These are phyloP conservation scores for Boletus reticuloceps DNA, from an alignment of 768 basidiomycete genomes.

Conservation along the genomic window DNA sequence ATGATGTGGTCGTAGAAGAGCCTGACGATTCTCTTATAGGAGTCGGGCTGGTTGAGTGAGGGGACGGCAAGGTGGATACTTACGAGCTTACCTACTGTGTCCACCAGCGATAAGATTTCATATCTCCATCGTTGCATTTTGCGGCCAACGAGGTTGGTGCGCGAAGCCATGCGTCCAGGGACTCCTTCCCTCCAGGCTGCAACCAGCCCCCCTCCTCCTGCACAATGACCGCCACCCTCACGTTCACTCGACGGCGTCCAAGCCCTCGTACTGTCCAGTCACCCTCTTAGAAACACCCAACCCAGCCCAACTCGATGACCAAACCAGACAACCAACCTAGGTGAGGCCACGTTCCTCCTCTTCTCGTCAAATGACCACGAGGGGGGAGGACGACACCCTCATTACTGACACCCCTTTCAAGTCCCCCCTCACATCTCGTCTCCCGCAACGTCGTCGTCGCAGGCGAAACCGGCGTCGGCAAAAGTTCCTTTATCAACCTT, in stretches of 20 bases:
- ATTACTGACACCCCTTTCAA: not conserved
- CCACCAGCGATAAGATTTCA: not conserved
- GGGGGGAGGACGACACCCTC: too few relatives aligned
- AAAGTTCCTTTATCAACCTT: constrained; percentile 28
- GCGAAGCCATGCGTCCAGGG: not conserved
- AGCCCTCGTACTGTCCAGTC: too few relatives aligned
- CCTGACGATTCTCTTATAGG: too few relatives aligned
- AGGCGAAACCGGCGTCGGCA: constrained; percentile 26
- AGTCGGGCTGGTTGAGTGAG: too few relatives aligned
- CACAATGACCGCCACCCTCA: not conserved
- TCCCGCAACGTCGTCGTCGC: constrained; percentile 22
- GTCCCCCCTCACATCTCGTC: constrained; percentile 1
- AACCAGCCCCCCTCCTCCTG: not conserved
- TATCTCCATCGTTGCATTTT: not conserved
- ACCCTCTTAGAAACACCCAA: not conserved
- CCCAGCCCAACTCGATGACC: constrained; percentile 3
- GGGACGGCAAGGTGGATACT: too few relatives aligned
- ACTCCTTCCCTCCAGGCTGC: not conserved
- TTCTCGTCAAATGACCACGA: not conserved
- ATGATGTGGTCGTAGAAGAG: too few relatives aligned
- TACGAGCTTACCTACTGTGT: too few relatives aligned
- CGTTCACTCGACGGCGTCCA: not conserved
- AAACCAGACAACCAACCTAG: constrained; percentile 5
- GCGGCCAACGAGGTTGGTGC: constrained; percentile 9
- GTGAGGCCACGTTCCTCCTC: constrained; percentile 1